Conservation (phyloP, 2,329 filamentous ascomycete genomes). For the Stromatinia cepivora region DNA sequence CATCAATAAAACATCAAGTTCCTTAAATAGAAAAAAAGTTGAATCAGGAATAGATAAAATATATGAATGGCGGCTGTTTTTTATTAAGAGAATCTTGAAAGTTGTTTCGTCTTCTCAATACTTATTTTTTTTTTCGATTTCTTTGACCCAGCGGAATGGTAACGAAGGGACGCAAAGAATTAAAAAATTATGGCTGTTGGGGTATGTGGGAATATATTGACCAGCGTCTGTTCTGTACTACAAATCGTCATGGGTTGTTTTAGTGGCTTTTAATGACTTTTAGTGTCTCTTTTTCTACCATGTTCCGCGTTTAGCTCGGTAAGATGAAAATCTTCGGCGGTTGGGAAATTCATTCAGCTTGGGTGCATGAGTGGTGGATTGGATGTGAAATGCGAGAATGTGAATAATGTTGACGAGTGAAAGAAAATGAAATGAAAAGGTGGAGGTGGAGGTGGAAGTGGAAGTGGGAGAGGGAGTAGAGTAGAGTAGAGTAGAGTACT, state of each 20-base stretch:
- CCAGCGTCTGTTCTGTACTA: conserved; percentile 33
- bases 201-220: conserved; percentile 39
- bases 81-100: too few species aligned
- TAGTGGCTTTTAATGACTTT: conserved; percentile 2
- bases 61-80: not conserved
- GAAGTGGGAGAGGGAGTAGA: not conserved
- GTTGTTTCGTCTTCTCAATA: not conserved
- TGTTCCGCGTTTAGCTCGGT: conserved; percentile 20
- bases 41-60: conserved; percentile 1
- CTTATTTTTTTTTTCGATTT: not conserved
- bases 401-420: not conserved
- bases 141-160: conserved; percentile 37
- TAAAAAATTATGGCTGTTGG: conserved; percentile 31
- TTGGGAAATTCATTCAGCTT: conserved; percentile 21
- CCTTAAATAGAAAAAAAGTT: conserved; percentile 6
- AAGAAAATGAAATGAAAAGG: not conserved
- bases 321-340: conserved; percentile 14
- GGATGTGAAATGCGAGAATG: not conserved
- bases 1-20: conserved; percentile 10
- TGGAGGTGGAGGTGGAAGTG: not conserved
- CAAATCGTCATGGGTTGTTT: conserved; percentile 37
- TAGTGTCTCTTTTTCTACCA: conserved; percentile 6
- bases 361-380: not conserved
- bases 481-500: too few species aligned
- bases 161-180: conserved; percentile 37